These are phyloP conservation scores for Oryza glaberrima DNA, from an alignment of 176 grass and related monocot species.

Conservation along the genomic window DNA sequence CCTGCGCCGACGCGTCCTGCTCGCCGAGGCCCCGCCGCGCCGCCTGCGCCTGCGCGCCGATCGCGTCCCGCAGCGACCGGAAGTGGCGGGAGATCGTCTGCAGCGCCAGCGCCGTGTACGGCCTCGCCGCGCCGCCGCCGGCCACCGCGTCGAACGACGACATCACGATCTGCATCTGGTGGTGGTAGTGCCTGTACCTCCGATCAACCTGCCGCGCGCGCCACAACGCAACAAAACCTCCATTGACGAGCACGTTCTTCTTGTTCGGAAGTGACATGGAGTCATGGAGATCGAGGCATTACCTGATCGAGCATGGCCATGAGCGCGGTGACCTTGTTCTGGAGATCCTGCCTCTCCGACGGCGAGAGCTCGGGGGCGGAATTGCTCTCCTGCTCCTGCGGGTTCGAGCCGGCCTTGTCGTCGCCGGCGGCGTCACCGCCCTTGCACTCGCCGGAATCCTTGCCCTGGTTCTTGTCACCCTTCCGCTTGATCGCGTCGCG, in stretches of 20 bases:
- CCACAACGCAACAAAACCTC: neutral
- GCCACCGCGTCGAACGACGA: slow-evolving; percentile 74
- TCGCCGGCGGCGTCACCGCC: slow-evolving; percentile 44
- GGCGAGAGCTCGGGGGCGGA: slow-evolving; percentile 67
- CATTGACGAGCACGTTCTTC: neutral
- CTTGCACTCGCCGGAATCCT: slow-evolving; percentile 60
- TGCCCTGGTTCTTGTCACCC: slow-evolving; percentile 49
- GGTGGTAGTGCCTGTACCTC: slow-evolving; percentile 87
- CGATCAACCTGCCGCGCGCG: slow-evolving; percentile 54
- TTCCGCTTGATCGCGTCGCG: slow-evolving; percentile 66
- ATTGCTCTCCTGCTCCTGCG: slow-evolving; percentile 49
- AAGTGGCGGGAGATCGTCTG: slow-evolving; percentile 94
- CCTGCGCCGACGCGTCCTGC: slow-evolving; percentile 50
- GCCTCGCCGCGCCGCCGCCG: slow-evolving; percentile 63
- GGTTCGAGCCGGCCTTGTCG: slow-evolving; percentile 33
- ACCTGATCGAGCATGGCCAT: slow-evolving; percentile 92
- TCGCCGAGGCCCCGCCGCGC: slow-evolving; percentile 78
- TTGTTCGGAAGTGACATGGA: too few relatives aligned
- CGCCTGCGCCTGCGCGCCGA: slow-evolving; percentile 66
- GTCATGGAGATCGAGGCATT: neutral
- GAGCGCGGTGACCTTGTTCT: slow-evolving; percentile 90
- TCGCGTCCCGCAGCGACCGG: slow-evolving; percentile 85
- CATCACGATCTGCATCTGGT: slow-evolving; percentile 83
- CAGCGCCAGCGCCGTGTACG: slow-evolving; percentile 84
- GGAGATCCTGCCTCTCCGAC: slow-evolving; percentile 84